Evolutionary conservation across 2,329 filamentous ascomycete species (phyloP).

Genomic region (Pseudogymnoascus sp.): DNA sequence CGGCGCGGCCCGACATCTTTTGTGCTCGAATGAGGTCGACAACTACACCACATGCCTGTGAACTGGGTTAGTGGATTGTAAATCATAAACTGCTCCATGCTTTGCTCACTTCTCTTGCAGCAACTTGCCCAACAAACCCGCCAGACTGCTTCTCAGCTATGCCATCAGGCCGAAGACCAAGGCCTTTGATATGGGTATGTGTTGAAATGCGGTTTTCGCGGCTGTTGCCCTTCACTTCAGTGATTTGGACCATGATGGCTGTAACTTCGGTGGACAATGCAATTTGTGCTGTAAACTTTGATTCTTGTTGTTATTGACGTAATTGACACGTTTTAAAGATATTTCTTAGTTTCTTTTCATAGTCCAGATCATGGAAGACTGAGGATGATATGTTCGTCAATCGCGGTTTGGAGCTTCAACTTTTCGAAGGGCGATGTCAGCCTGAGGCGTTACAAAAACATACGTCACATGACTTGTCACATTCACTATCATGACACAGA

Average conservation of each 20-base stretch:
- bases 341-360: conserved; percentile 8
- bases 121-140: conserved; percentile 84
- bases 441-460: conserved; percentile 9
- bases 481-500: not conserved
- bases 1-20: conserved; percentile 94
- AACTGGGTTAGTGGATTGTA: conserved; percentile 9
- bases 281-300: conserved; percentile 1
- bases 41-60: conserved; percentile 86
- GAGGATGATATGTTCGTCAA: not conserved
- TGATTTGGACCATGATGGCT: conserved; percentile 73
- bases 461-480: conserved; percentile 6
- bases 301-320: not conserved
- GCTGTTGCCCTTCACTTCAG: conserved; percentile 88
- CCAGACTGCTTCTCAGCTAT: conserved; percentile 70
- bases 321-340: conserved; percentile 2
- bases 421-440: conserved; percentile 8
- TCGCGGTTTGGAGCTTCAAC: conserved; percentile 9
- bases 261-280: conserved; percentile 3
- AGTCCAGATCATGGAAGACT: not conserved
- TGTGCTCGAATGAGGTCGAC: conserved; percentile 93
- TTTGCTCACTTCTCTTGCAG: conserved; percentile 71
- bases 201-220: conserved; percentile 94
- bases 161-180: conserved; percentile 81
- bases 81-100: not conserved
- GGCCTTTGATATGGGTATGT: conserved; percentile 95